phyloP scores from a whole-genome alignment of 352 stramenopile genomes.

The Nothophytophthora sp. region DNA sequence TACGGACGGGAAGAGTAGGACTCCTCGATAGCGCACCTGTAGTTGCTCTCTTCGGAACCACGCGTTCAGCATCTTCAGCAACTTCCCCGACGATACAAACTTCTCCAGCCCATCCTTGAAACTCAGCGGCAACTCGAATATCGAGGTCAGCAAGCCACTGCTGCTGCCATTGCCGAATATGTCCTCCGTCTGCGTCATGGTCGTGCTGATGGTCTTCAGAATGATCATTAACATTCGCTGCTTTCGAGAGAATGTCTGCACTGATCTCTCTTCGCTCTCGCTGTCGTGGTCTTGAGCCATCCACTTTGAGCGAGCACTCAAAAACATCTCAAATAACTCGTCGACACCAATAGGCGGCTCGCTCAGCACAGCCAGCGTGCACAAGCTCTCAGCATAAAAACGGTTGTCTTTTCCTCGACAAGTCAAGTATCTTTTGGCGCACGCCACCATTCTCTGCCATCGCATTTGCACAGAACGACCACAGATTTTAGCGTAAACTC shows the following conservation, averaged over 20 bases:
- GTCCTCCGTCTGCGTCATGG: constrained; percentile 50
- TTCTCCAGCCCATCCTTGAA: constrained; percentile 29
- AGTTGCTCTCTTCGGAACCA: constrained; percentile 40
- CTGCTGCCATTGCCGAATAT: constrained; percentile 46
- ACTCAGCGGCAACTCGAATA: constrained; percentile 19
- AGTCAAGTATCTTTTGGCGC: constrained; percentile 48
- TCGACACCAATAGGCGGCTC: constrained; percentile 25
- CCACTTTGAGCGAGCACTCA: constrained; percentile 58
- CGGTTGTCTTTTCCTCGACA: constrained; percentile 49
- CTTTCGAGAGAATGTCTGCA: constrained; percentile 13
- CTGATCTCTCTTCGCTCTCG: constrained; percentile 6
- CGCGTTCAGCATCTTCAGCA: constrained; percentile 24
- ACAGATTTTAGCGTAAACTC: background rate
- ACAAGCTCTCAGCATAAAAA: constrained; percentile 76
- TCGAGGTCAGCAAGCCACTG: constrained; percentile 22
- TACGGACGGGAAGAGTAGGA: background rate
- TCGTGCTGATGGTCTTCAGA: constrained; percentile 60
- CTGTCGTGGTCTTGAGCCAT: constrained; percentile 26
- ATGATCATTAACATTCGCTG: constrained; percentile 49
- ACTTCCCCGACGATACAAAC: constrained; percentile 34
- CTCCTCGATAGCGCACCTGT: constrained; percentile 33
- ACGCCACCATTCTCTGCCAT: constrained; percentile 48
- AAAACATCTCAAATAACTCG: constrained; percentile 44
- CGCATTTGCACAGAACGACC: background rate
- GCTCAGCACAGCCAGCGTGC: constrained; percentile 42